A percentile compares a stretch with the other conserved stretches of the same genome.
Evolutionary conservation across 2,329 filamentous ascomycete genomes (phyloP).

Genomic region (Fusarium sarcochroum): DNA sequence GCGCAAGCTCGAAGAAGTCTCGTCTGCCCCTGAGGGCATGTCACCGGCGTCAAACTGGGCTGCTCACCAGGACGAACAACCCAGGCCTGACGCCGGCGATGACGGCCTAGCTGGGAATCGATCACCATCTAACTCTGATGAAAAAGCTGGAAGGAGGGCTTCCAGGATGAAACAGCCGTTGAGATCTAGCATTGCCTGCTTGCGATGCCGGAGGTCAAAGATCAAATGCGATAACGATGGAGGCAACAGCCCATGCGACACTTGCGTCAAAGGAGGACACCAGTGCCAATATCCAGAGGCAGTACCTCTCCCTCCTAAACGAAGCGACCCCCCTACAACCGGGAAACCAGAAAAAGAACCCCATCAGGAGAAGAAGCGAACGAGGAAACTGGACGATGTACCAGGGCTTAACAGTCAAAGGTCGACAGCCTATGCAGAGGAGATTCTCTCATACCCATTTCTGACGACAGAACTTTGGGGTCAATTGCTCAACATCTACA

Average conservation of each 20-base stretch:
- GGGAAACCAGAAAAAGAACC: slow-evolving; percentile 2
- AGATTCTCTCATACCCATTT: slow-evolving; percentile 72
- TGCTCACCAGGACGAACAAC: background rate
- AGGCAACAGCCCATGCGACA: slow-evolving; percentile 78
- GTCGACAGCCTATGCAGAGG: slow-evolving; percentile 60
- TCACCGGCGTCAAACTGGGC: slow-evolving; percentile 1
- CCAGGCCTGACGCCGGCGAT: background rate
- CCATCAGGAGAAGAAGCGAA: slow-evolving; percentile 15
- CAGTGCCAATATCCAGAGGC: slow-evolving; percentile 78
- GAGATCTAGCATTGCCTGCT: slow-evolving; percentile 85
- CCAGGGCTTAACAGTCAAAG: background rate
- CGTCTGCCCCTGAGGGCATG: background rate
- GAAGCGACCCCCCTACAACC: slow-evolving; percentile 51
- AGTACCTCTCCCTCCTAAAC: slow-evolving; percentile 56
- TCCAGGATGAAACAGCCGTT: slow-evolving; percentile 63
- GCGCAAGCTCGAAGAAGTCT: slow-evolving; percentile 15
- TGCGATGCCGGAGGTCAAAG: slow-evolving; percentile 82
- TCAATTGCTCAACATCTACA: slow-evolving; percentile 78
- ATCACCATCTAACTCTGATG: slow-evolving; percentile 16
- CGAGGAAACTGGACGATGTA: slow-evolving; percentile 1
- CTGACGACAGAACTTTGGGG: slow-evolving; percentile 77
- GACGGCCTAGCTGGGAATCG: background rate
- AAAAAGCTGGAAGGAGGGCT: slow-evolving; percentile 33
- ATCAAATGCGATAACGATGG: slow-evolving; percentile 89
- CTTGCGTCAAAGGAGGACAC: slow-evolving; percentile 78